These are phyloP conservation scores for Annona cherimola DNA, from an alignment of 164 flowering plant species.

Conservation along the genomic window DNA sequence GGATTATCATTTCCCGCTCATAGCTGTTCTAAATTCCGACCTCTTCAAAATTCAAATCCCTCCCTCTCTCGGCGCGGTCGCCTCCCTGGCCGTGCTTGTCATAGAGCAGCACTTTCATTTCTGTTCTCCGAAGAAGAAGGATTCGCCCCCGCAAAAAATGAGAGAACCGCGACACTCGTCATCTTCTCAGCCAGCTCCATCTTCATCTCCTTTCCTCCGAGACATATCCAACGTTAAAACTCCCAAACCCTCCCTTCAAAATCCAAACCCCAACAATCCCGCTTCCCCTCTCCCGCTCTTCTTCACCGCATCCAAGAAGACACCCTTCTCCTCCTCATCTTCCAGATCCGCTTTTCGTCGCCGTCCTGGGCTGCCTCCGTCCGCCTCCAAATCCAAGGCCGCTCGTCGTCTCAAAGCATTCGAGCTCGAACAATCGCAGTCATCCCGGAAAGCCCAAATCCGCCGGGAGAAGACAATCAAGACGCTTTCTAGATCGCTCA, in stretches of 20 bases:
- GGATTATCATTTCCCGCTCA: not conserved
- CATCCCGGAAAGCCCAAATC: slow-evolving; percentile 55
- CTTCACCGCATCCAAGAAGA: slow-evolving; percentile 70
- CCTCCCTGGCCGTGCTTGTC: not conserved
- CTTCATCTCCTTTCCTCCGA: slow-evolving; percentile 39
- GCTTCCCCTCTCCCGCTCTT: slow-evolving; percentile 37
- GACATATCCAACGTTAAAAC: slow-evolving; percentile 88
- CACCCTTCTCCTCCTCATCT: slow-evolving; percentile 33
- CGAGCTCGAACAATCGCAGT: slow-evolving; percentile 73
- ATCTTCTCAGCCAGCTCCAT: slow-evolving; percentile 23
- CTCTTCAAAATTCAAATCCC: not conserved
- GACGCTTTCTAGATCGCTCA: slow-evolving; percentile 55
- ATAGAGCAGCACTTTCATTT: not conserved
- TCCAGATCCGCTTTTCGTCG: slow-evolving; percentile 20
- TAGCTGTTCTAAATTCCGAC: not conserved
- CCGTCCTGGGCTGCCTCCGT: slow-evolving; percentile 25
- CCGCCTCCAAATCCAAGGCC: slow-evolving; percentile 30
- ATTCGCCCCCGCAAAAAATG: not conserved
- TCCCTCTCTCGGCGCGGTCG: not conserved
- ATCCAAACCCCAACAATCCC: slow-evolving; percentile 9
- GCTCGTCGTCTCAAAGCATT: slow-evolving; percentile 56
- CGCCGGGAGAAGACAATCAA: slow-evolving; percentile 54
- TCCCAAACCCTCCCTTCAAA: slow-evolving; percentile 39
- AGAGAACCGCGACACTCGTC: not conserved
- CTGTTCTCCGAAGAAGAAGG: not conserved